phyloP scores from a whole-genome alignment of 495 filamentous ascomycete species.

The Penicillium desertorum region DNA sequence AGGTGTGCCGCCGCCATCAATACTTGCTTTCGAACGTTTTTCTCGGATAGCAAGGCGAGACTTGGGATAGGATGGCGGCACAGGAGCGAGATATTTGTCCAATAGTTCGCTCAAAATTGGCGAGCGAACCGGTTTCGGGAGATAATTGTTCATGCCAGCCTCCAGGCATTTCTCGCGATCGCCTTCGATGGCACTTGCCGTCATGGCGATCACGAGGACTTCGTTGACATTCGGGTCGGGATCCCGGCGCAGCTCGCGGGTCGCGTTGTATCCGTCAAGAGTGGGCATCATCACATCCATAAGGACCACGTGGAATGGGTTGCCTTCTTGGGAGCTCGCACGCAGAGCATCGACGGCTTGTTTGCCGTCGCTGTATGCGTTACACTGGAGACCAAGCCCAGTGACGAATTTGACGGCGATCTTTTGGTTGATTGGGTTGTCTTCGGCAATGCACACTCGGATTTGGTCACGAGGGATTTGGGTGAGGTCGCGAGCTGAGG shows the following conservation, averaged over 20 bases:
- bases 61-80: conserved; percentile 45
- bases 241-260: conserved; percentile 74
- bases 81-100: conserved; percentile 63
- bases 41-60: conserved; percentile 40
- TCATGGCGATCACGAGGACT: conserved; percentile 90
- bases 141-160: conserved; percentile 93
- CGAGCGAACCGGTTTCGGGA: conserved; percentile 83
- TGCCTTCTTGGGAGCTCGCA: conserved; percentile 62
- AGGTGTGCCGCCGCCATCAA: conserved; percentile 37
- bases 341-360: conserved; percentile 84
- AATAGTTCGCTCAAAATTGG: conserved; percentile 73
- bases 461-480: conserved; percentile 73
- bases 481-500: conserved; percentile 57
- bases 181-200: conserved; percentile 84
- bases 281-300: conserved; percentile 98
- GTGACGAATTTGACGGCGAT: conserved; percentile 88
- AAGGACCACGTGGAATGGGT: conserved; percentile 72
- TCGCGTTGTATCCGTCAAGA: conserved; percentile 91
- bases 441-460: conserved; percentile 85
- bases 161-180: conserved; percentile 90
- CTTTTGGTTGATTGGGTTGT: conserved; percentile 88
- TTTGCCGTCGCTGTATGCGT: conserved; percentile 81
- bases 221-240: conserved; percentile 68
- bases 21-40: conserved; percentile 33
- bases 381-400: conserved; percentile 75